phyloP scores from a whole-genome alignment of 208 protist species.

The Trypanosoma scelopori region DNA sequence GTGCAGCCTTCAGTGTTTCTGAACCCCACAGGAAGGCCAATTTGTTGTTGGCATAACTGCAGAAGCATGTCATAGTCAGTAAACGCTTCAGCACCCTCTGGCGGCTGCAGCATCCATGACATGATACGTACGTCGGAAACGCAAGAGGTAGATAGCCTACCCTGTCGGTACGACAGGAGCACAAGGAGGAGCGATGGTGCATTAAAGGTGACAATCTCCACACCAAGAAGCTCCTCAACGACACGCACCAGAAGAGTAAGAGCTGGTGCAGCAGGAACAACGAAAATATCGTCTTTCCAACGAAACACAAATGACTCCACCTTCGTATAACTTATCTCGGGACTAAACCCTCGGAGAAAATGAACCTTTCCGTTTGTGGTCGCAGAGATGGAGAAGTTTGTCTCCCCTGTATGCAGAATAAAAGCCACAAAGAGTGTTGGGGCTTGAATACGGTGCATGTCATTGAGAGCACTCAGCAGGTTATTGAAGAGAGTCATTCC shows the following conservation, averaged over 20 bases:
- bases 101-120: constrained; percentile 70
- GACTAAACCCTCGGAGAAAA: constrained; percentile 27
- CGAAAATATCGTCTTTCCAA: constrained; percentile 77
- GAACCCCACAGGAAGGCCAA: constrained; percentile 16
- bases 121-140: constrained; percentile 84
- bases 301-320: constrained; percentile 54
- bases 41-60: constrained; percentile 25
- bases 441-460: constrained; percentile 83
- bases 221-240: constrained; percentile 62
- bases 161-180: constrained; percentile 51
- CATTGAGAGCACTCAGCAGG: constrained; percentile 48
- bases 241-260: constrained; percentile 66
- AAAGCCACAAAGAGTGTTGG: constrained; percentile 80
- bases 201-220: constrained; percentile 89
- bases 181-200: constrained; percentile 67
- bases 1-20: constrained; percentile 7
- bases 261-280: constrained; percentile 33
- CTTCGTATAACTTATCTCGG: constrained; percentile 37
- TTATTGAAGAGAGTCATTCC: constrained; percentile 47
- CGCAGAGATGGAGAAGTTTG: constrained; percentile 45
- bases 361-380: constrained; percentile 36
- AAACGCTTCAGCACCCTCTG: constrained; percentile 18
- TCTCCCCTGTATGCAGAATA: constrained; percentile 26
- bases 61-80: constrained; percentile 33
- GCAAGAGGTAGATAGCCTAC: constrained; percentile 56